phyloP scores from a whole-genome alignment of 768 basidiomycete genomes.

The Austroboletus festivus region DNA sequence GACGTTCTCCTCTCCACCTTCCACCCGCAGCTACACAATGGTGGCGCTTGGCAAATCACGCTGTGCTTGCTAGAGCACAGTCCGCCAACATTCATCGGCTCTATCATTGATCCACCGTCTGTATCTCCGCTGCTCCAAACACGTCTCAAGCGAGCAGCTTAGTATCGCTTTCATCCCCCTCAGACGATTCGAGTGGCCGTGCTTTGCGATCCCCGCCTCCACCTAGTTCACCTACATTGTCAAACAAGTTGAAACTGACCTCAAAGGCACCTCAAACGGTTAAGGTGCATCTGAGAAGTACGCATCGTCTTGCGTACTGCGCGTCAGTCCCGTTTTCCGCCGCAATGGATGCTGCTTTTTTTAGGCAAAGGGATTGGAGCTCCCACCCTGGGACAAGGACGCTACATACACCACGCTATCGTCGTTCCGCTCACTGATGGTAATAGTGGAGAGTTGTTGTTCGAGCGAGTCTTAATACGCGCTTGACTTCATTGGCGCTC shows the following conservation, averaged over 20 bases:
- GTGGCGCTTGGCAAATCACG: conserved; percentile 39
- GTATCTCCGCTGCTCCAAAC: background rate
- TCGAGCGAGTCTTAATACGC: conserved; percentile 41
- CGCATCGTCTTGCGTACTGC: conserved; percentile 23
- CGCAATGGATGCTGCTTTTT: conserved; percentile 5
- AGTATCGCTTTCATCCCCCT: conserved; percentile 4
- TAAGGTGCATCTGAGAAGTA: conserved; percentile 32
- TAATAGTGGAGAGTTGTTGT: conserved; percentile 45
- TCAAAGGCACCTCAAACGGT: conserved; percentile 7
- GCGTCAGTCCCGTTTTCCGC: conserved; percentile 6
- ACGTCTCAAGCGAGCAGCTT: conserved; percentile 3
- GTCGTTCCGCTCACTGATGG: conserved; percentile 39
- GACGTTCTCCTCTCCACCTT: conserved; percentile 17
- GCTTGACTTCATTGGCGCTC: background rate
- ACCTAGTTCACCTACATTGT: background rate
- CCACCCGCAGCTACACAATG: background rate
- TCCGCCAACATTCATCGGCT: conserved; percentile 56
- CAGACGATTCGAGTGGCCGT: background rate
- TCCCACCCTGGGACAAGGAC: conserved; percentile 13
- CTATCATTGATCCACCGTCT: conserved; percentile 41
- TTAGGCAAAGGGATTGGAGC: conserved; percentile 4
- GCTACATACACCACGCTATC: conserved; percentile 27
- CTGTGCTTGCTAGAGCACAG: conserved; percentile 55
- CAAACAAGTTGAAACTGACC: conserved; percentile 2
- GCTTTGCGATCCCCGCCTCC: background rate